Base-by-base conservation (phyloP, 345 rosid genomes). In the Draba incana region DNA sequence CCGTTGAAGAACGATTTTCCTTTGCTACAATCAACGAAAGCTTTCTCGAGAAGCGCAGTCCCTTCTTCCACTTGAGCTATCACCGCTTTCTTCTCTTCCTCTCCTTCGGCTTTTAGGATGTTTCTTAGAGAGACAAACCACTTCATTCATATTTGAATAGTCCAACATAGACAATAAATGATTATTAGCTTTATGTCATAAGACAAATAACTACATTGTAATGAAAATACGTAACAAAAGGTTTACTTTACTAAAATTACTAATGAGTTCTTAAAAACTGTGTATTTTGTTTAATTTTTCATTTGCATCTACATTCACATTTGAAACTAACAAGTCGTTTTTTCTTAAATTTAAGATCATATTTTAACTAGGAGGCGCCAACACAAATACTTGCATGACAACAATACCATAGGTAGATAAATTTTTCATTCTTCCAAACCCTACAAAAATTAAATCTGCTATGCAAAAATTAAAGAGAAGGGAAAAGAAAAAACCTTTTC, bases 1-100 rank as follows among this genome's bases (percentile, higher is more conserved):
- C 93, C 97, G 10, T 92, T 88, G 47, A 92, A 92, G 80, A 87
- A 92, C 1, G 81, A 20, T 66, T 81, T 84, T 30, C 98, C 98
- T 73, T 89, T 79, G 84, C 94, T 82, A 49, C 79, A 67, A 33
- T 81, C 84, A 12, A 2, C 39, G 60, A 75, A 87, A 1, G 83
- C 86, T 2, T 80, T 91, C 78, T 88, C 95, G 45, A 92, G 30
- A 50, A 80, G 27, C 5, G 9, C 66, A 28, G 78, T 10, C 12
- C 77, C 86, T 75, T 82, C 87, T 0, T 9, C 69, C n/a, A 80
- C n/a, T 61, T 78, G 70, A 14, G 74, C 69, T 4, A 76, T 2
- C 2, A 65, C 72, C 0, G 82, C 81, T 28, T 75, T 78, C 75
- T 37, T 82, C 12, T 78, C 83, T 46, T 76, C 89, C 24, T 75